Percentiles rank a stretch among this genome's conserved stretches.
These are phyloP conservation scores for Helotiales sp. DNA, from an alignment of 2,329 filamentous ascomycete species.

Conservation along the genomic window DNA sequence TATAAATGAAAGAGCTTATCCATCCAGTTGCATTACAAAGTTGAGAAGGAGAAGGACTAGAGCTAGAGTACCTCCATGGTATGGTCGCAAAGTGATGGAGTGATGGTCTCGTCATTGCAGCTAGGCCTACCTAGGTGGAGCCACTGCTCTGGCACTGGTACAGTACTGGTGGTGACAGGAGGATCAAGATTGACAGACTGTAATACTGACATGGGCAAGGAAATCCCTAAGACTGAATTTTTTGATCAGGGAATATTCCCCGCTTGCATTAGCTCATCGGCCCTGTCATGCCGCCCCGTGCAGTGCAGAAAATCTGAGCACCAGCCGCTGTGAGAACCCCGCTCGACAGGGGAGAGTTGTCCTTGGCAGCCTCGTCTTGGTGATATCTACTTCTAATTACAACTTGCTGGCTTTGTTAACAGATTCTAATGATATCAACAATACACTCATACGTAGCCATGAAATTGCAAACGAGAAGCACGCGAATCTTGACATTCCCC, in stretches of 20 bases:
- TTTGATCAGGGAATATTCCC: slow-evolving; percentile 1
- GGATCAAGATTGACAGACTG: too few species aligned
- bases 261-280: slow-evolving; percentile 3
- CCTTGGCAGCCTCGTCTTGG: not conserved
- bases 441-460: too few species aligned
- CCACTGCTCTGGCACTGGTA: not conserved
- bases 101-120: slow-evolving; percentile 2
- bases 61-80: too few species aligned
- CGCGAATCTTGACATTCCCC: not conserved
- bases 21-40: too few species aligned
- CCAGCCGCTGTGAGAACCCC: not conserved
- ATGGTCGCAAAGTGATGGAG: not conserved
- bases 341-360: not conserved
- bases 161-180: too few species aligned
- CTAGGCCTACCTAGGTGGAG: not conserved
- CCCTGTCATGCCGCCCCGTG: too few species aligned
- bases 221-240: too few species aligned
- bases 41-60: too few species aligned
- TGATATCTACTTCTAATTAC: not conserved
- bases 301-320: not conserved
- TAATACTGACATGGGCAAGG: too few species aligned
- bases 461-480: not conserved
- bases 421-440: too few species aligned
- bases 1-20: not conserved
- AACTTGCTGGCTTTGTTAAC: too few species aligned